These are phyloP conservation scores for Hanseniaspora uvarum DNA, from an alignment of 1,139 yeast genomes.

Conservation along the genomic window DNA sequence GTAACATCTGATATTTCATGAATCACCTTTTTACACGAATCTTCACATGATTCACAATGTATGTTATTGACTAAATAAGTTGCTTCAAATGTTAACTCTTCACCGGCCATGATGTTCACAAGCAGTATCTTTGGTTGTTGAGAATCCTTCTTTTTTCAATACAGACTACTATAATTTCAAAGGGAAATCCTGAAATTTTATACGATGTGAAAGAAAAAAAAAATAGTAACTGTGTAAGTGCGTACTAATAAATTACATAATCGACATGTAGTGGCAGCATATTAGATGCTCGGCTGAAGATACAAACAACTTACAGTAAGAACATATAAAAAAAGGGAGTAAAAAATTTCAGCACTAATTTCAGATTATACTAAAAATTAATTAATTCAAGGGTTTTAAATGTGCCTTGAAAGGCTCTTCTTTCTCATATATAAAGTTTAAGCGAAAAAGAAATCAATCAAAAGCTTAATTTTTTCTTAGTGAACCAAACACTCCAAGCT, in stretches of 20 bases:
- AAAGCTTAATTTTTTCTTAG: conserved; percentile 36
- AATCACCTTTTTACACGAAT: conserved; percentile 5
- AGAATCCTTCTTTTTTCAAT: not conserved
- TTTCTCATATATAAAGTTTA: no score
- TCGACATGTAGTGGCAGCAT: not conserved
- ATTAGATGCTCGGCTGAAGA: no score
- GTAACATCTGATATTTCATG: not conserved
- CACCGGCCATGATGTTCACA: not conserved
- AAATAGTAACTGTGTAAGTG: not conserved
- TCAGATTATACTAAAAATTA: no score
- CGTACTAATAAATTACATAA: not conserved
- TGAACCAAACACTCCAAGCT: conserved; percentile 37
- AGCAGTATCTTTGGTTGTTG: not conserved
- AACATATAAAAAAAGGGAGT: no score
- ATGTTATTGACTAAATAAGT: conserved; percentile 3
- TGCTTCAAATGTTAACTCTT: conserved; percentile 2
- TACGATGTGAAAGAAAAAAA: not conserved
- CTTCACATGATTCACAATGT: conserved; percentile 7
- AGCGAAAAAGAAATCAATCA: no score
- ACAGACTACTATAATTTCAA: not conserved
- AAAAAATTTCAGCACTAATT: no score
- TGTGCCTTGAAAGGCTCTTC: no score
- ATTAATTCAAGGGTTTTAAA: no score
- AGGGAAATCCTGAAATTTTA: not conserved
- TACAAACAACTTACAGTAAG: not conserved